Base-by-base conservation (phyloP, 2,329 filamentous ascomycete genomes). In the Aspergillus spinulosporus region DNA sequence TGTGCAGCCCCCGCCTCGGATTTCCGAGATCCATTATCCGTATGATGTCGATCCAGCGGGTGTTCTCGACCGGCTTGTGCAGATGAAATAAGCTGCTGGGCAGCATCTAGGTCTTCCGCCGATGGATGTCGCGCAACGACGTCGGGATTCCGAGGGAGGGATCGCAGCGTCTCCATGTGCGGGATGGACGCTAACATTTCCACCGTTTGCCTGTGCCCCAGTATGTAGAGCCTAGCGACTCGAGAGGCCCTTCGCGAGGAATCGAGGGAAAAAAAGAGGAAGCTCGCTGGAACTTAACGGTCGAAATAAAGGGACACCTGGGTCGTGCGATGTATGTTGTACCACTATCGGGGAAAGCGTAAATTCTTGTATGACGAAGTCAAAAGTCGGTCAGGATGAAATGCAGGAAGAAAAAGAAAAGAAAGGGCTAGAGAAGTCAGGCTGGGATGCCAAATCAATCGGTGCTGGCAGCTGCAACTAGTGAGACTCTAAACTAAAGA, bases 71-170 rank as follows among this genome's bases (percentile, higher is more conserved):
- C 75, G 40, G 73, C 75, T 57, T 75, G 74, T 28, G 76, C 74
- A 4, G 76, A 79, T 4, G 76, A 78, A 46, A 78, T 74, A 57
- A 78, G 65, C 66, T 79, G 76, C 64, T 77, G 76, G 53, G 76
- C 76, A 57, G 76, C 76, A 61, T 78, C 76, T 43, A 78, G 62
- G 60, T 79, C 76, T 65, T 78, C 76, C 28, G 76, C 76, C 3
- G 76, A 78, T 3, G 75, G 76, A 57, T 78, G 74, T 59, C 73
- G 73, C 65, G 71, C 64, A 51, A 72, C 59, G 61, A 64, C 68
- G 55, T 68, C 62, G 15, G 66, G 58, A 49, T 65, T 67, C 44
- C 63, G 64, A 49, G 70, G 64, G 34, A 70, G 60, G 59, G 71
- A 69, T 60, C 65, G 65, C 64, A 68, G 61, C 57, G 70, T 61